phyloP scores from a whole-genome alignment of 768 basidiomycete genomes.

The Megacollybia marginata region DNA sequence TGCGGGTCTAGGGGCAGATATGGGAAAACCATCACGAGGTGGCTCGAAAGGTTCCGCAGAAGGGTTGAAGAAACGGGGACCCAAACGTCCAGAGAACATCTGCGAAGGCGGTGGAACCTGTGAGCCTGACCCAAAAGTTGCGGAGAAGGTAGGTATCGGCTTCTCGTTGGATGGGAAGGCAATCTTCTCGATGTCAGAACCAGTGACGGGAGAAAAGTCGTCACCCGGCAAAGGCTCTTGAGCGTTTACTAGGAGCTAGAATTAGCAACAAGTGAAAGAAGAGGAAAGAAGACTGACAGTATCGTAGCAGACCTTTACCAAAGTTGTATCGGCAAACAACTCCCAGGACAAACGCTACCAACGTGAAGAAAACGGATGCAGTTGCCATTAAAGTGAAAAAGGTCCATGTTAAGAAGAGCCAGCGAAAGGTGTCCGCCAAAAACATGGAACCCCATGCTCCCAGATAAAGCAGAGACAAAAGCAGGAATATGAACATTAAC shows the following conservation, averaged over 20 bases:
- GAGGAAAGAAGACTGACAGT: slow-evolving; percentile 38
- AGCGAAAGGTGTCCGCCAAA: slow-evolving; percentile 61
- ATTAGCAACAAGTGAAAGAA: slow-evolving; percentile 7
- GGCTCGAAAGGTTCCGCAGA: slow-evolving; percentile 34
- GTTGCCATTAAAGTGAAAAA: slow-evolving; percentile 65
- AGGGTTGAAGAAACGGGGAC: slow-evolving; percentile 41
- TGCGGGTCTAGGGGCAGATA: slow-evolving; percentile 26
- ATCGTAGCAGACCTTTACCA: slow-evolving; percentile 62
- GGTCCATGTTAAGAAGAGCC: slow-evolving; percentile 66
- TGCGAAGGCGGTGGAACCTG: slow-evolving; percentile 30
- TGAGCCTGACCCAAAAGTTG: slow-evolving; percentile 22
- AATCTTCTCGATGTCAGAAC: slow-evolving; percentile 45
- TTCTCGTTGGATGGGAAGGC: slow-evolving; percentile 50
- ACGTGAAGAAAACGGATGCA: slow-evolving; percentile 49
- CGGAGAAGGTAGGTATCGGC: slow-evolving; percentile 50
- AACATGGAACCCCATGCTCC: slow-evolving; percentile 71
- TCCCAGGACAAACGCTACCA: slow-evolving; percentile 52
- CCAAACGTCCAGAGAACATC: slow-evolving; percentile 31
- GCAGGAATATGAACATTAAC: slow-evolving; percentile 58
- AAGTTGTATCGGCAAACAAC: slow-evolving; percentile 68
- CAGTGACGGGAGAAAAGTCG: slow-evolving; percentile 27
- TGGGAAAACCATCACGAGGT: slow-evolving; percentile 12
- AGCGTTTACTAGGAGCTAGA: slow-evolving; percentile 38
- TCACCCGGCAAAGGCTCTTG: slow-evolving; percentile 42
- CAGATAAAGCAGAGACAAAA: slow-evolving; percentile 52